Evolutionary conservation across 345 rosid genomes (phyloP), one percentile per base, ranked within the genome.

Genomic region (Pugionium cornutum): DNA sequence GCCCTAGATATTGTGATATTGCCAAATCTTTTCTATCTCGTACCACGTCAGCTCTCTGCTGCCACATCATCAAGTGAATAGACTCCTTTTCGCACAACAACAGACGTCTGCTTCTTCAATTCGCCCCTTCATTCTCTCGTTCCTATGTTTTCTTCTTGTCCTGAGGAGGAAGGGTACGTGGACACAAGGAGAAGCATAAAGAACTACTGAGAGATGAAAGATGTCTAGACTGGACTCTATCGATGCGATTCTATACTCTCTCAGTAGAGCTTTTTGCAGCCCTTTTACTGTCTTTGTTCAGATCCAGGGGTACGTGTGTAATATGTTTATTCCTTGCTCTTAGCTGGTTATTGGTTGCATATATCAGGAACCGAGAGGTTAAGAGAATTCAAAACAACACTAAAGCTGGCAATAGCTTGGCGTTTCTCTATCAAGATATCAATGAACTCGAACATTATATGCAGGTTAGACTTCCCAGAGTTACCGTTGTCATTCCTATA

Each of bases 361-460:
- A 69, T 82, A 90, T 92, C 83, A 89, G 98, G 79, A 88, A 83
- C 69, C 83, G 92, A 77, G 96, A 92, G 80, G 79, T 83, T 77
- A 88, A 82, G 55, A 75, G 70, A 74, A 83, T 86, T 76, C 85
- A 81, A 70, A 72, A 77, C 61, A 65, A 83, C 64, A 82, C 78
- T 18, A 18, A 18, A 18, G 18, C 18, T 18, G 18, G 18, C 18
- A 18, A 18, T 18, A 18, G 18, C 18, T 18, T 18, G 18, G 18
- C 18, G 18, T 18, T 18, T 18, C 18, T 18, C 18, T 18, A 18
- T 18, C 18, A 18, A 18, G 18, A 18, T 18, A 18, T 18, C 18
- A 18, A 18, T 18, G 18, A 18, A 18, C 18, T 0, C 37, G 98
- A 92, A 75, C 98, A 92, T 78, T 83, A 85, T 69, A 77, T 72